phyloP scores from a whole-genome alignment of 2,329 filamentous ascomycete species.

The Diaporthe citriasiana region DNA sequence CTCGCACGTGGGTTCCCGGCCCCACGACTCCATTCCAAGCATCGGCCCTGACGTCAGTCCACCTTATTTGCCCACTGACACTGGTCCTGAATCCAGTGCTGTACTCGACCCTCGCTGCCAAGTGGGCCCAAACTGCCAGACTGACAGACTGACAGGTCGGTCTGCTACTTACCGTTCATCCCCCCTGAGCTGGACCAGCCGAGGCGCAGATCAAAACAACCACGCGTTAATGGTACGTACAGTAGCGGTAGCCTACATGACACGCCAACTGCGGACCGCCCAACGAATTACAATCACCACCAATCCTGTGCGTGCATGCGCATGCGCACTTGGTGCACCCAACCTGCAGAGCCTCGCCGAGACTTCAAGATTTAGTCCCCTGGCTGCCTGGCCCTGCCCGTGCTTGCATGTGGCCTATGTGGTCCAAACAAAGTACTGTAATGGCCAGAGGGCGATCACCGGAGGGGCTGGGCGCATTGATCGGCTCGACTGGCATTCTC shows the following conservation, averaged over 20 bases:
- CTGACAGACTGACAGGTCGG: constrained; percentile 30
- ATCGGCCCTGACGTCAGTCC: constrained; percentile 19
- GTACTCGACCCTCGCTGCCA: not conserved
- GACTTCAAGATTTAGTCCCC: not conserved
- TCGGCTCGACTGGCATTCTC: constrained; percentile 13
- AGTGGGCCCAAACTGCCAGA: not conserved
- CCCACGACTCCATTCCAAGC: constrained; percentile 24
- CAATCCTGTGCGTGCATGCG: not conserved
- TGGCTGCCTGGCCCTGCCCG: not conserved
- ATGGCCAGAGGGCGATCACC: constrained; percentile 1
- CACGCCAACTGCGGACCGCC: not conserved
- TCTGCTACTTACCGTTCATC: not conserved
- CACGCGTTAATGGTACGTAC: constrained; percentile 13
- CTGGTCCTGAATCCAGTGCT: constrained; percentile 7
- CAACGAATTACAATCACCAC: not conserved
- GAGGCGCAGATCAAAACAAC: not conserved
- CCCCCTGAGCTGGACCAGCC: constrained; percentile 12
- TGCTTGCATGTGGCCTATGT: constrained; percentile 16
- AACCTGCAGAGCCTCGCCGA: not conserved
- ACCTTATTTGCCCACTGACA: constrained; percentile 17
- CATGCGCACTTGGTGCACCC: not conserved
- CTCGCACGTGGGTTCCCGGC: constrained; percentile 26
- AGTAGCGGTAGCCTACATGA: not conserved
- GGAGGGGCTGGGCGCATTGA: constrained; percentile 20
- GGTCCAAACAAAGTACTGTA: not conserved